Percentiles rank a stretch among this genome's conserved stretches.
Conservation (phyloP, 192 early-diverging fungal species). For the Allomyces javanicus region DNA sequence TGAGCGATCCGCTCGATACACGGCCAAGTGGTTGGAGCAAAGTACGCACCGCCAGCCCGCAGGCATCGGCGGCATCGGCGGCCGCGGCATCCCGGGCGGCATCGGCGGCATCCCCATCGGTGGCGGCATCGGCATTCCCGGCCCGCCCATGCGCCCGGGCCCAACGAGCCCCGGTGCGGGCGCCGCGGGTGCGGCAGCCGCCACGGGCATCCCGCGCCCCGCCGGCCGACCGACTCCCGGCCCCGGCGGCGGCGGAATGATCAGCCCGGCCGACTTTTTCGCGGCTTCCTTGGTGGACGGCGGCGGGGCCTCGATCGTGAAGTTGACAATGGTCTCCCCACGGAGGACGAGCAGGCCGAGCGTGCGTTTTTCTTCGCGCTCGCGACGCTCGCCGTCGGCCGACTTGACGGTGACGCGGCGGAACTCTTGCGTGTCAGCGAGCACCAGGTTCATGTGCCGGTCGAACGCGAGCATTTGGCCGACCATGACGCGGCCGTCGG, state of each 20-base stretch:
- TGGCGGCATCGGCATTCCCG: no score
- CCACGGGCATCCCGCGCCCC: no score
- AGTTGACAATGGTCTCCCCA: conserved; percentile 76
- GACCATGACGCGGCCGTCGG: conserved; percentile 75
- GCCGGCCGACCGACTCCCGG: no score
- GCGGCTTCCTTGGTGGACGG: conserved; percentile 31
- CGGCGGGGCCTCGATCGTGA: conserved; percentile 78
- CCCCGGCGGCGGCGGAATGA: conserved; percentile 3
- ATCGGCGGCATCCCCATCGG: no score
- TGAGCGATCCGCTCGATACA: no score
- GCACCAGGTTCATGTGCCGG: conserved; percentile 98
- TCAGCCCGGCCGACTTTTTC: conserved; percentile 5
- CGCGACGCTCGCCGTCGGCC: conserved; percentile 20
- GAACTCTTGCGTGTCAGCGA: conserved; percentile 94
- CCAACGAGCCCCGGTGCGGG: no score
- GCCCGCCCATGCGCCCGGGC: no score
- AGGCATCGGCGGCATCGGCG: no score
- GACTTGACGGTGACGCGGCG: conserved; percentile 71
- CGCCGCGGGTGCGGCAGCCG: no score
- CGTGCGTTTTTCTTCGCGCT: conserved; percentile 73
- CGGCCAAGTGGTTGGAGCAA: no score
- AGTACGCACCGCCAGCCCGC: no score
- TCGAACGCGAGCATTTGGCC: conserved; percentile 99
- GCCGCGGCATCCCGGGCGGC: no score
- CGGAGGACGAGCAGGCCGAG: conserved; percentile 85